Base-by-base conservation (phyloP, 1,139 yeast species). In the Sugiyamaella sp. region DNA sequence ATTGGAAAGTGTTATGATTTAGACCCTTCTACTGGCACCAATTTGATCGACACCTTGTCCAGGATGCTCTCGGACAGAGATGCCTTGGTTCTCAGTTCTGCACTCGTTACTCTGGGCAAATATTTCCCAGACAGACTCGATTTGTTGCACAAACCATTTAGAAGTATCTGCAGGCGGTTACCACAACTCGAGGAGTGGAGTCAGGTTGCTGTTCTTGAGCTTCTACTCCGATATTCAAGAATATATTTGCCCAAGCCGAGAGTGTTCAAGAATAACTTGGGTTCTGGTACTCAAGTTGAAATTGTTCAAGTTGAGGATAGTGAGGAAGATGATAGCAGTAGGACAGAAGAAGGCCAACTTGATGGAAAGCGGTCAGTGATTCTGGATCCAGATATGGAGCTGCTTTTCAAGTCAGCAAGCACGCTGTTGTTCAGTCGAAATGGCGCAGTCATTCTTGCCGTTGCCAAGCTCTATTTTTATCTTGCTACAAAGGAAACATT, bases 171-270 rank as follows among this genome's bases (percentile, higher is more conserved):
- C 60, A 65, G 77, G 1, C 69, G 80, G 14, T 59, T 91, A 12
- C 60, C 67, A 0, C 76, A 80, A 1, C 74, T 91, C 54, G 96
- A 89, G 58, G 86, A 86, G 56, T 89, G 93, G 87, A 74, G 89
- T n/a, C 93, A 87, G 64, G 70, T 79, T 0, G 68, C 74, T 19
- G 69, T 82, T 9, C 73, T 90, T 22, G 89, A 86, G 48, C 63
- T 87, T 8, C 73, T 91, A 51, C 79, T 84, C 0, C 81, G 82
- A 51, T 95, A 95, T 66, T 74, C 82, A 20, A 76, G 93, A 52
- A 63, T 71, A 19, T 90, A 79, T 65, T 65, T 89, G 38, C 78
- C 83, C 2, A 43, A n/a, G 44, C 46, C 44, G 4, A 43, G 47
- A 27, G 35, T 37, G 16, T 48, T 33, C 3, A 32, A 4, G 3